Evolutionary conservation across 2,329 filamentous ascomycete species (phyloP).

Genomic region (Neofusicoccum ribis): DNA sequence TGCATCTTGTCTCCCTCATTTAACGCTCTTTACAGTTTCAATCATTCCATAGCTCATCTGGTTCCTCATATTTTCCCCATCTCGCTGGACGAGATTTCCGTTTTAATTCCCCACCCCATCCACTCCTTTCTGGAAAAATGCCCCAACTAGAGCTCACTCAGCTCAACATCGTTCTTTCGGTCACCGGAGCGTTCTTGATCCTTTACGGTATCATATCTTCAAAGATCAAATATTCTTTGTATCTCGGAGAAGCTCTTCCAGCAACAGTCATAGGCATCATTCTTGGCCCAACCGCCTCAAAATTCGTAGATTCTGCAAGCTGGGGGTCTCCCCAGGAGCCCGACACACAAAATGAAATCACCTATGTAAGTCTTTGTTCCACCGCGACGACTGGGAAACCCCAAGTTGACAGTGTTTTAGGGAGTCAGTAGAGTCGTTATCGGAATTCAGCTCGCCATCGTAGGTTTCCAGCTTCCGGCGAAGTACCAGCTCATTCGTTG

Average conservation of each 20-base stretch:
- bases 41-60: too few relatives aligned
- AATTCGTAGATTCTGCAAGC: conserved; percentile 49
- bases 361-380: conserved; percentile 27
- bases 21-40: too few relatives aligned
- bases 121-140: conserved; percentile 33
- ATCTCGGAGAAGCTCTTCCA: conserved; percentile 52
- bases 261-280: not conserved
- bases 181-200: conserved; percentile 50
- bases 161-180: conserved; percentile 53
- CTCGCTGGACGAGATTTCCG: conserved; percentile 1
- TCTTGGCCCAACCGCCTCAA: conserved; percentile 38
- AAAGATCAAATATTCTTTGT: conserved; percentile 56
- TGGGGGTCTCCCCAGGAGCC: conserved; percentile 37
- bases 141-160: conserved; percentile 53
- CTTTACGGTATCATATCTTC: conserved; percentile 54
- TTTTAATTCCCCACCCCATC: not conserved
- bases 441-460: conserved; percentile 63
- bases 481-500: conserved; percentile 54
- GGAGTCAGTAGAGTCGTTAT: conserved; percentile 61
- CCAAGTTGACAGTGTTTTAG: conserved; percentile 1
- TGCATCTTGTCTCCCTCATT: not conserved
- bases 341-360: conserved; percentile 41
- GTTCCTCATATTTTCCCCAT: not conserved
- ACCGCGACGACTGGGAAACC: too few relatives aligned
- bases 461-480: conserved; percentile 62